These are phyloP conservation scores for Dipteronia dyeriana DNA, from an alignment of 345 rosid species.

Conservation along the genomic window DNA sequence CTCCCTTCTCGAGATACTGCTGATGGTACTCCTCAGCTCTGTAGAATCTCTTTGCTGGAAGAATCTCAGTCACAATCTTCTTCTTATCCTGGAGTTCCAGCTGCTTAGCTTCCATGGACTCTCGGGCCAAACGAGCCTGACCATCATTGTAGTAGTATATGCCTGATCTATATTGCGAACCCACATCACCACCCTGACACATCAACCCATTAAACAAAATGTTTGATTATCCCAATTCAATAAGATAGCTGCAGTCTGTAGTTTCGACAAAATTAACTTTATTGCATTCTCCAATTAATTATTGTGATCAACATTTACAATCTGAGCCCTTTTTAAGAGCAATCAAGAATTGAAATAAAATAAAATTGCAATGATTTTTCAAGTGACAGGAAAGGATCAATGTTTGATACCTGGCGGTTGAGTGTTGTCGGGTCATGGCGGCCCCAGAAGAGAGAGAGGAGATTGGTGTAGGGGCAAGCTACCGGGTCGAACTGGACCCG, in stretches of 20 bases:
- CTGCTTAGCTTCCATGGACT: constrained; percentile 64
- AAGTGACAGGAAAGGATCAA: too few relatives aligned
- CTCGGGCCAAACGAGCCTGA: constrained; percentile 56
- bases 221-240: not conserved
- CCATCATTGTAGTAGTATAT: constrained; percentile 66
- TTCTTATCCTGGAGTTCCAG: constrained; percentile 42
- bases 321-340: too few relatives aligned
- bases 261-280: too few relatives aligned
- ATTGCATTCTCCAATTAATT: too few relatives aligned
- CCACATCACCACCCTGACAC: constrained; percentile 73
- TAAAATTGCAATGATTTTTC: too few relatives aligned
- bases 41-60: constrained; percentile 75
- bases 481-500: constrained; percentile 79
- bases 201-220: not conserved
- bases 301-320: too few relatives aligned
- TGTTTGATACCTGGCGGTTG: constrained; percentile 65
- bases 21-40: constrained; percentile 81
- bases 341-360: too few relatives aligned
- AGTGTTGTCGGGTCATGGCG: constrained; percentile 81
- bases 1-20: constrained; percentile 81
- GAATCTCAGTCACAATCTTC: constrained; percentile 71
- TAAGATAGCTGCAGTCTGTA: not conserved
- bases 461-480: constrained; percentile 48
- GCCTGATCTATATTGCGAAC: constrained; percentile 85
- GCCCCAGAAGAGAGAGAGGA: constrained; percentile 76